Percentiles rank a stretch among this genome's conserved stretches.
These are phyloP conservation scores for Ajuga reptans DNA, from an alignment of 305 asterid genomes.

Conservation along the genomic window DNA sequence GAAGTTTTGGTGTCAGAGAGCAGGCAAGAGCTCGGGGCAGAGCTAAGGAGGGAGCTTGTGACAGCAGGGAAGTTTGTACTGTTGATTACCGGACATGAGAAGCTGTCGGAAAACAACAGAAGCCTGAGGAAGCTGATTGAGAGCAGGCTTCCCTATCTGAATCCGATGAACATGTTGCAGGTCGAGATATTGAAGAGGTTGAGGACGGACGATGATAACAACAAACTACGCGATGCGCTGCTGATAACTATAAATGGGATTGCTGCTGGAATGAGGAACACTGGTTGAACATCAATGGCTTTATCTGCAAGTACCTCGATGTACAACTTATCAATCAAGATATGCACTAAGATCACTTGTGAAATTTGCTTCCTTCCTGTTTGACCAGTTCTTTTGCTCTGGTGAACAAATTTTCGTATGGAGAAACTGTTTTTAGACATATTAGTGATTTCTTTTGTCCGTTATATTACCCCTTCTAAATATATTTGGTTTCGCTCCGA, in stretches of 20 bases:
- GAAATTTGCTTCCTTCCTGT: neutral
- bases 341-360: neutral
- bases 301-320: neutral
- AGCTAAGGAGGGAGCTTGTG: conserved; percentile 65
- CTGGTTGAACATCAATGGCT: conserved; percentile 40
- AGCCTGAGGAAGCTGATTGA: conserved; percentile 70
- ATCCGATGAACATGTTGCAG: conserved; percentile 90
- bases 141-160: conserved; percentile 87
- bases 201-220: conserved; percentile 64
- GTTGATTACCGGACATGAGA: conserved; percentile 72
- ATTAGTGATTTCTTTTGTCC: neutral
- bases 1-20: conserved; percentile 70
- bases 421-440: neutral
- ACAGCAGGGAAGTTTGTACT: conserved; percentile 64
- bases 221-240: conserved; percentile 73
- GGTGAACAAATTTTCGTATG: conserved; percentile 1
- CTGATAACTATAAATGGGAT: conserved; percentile 85
- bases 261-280: conserved; percentile 98
- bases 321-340: neutral
- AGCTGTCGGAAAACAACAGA: conserved; percentile 62
- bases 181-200: conserved; percentile 85
- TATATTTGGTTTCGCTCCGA: too few species aligned
- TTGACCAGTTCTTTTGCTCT: neutral
- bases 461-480: neutral
- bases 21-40: conserved; percentile 60